Evolutionary conservation across 306 rosid genomes (phyloP), one percentile per base, ranked within the genome.

Genomic region (Trichosanthes truncata): DNA sequence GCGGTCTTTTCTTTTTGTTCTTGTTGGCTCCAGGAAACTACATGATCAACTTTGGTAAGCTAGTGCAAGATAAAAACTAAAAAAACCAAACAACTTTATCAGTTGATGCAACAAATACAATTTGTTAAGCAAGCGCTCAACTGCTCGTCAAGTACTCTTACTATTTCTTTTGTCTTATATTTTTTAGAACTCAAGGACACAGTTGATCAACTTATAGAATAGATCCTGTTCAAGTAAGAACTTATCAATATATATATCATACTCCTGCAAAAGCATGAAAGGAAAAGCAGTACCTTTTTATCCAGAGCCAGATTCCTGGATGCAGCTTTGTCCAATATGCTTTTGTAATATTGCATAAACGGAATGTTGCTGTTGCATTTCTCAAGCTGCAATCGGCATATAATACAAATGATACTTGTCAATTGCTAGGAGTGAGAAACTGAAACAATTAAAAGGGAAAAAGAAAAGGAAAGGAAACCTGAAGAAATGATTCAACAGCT

Each of bases 401-500:
- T 56, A 23, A 72, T 45, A 26, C 74, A 76, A 75, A 7, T 12
- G 1, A 43, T 2, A 76, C 23, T 56, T 29, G 79, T 49, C 79
- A 36, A 53, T 66, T 52, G 7, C 38, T 1, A 59, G 23, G 65
- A 36, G 12, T 11, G 56, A 6, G 56, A 26, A 41, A 71, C 55
- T 26, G 56, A 71, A 71, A 43, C 9, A 43, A 71, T 43, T 49
- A 41, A 55, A 55, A 9, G 18, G 45, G 10, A 23, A 59, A 41
- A 59, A 77, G 25, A 13, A 25, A 55, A 36, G 53, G 9, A 60
- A 36, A 61, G 40, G 79, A 84, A 68, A 95, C 98, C 97, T 88
- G 96, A 89, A 93, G 96, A 89, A 95, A 93, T 55, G 83, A 74
- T 81, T 89, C 97, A 26, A 87, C 91, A 45, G 88, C 86, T 85